Base-by-base conservation (phyloP, 108 stramenopile species). In the Cyclostephanos tholiformis region DNA sequence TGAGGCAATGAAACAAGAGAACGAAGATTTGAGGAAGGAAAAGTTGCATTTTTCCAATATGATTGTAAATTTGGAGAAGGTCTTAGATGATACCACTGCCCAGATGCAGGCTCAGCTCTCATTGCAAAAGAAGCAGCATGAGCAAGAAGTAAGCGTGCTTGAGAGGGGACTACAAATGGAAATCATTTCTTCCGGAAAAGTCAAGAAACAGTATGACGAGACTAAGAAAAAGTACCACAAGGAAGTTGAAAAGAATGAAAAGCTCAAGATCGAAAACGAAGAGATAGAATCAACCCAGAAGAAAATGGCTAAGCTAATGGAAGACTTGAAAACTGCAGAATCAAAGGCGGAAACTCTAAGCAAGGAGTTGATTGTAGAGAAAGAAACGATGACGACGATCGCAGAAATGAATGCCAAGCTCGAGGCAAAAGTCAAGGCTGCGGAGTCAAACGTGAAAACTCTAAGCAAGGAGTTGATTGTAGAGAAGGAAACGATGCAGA, bases 41-140 rank as follows among this genome's bases (percentile, higher is more conserved):
- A 46, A 46, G 44, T 14, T 46, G 44, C 44, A 46, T 0, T 14
- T 46, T 46, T 16, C 44, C 3, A 14, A 46, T 16, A 17, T 14
- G 44, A 14, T 46, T 1, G 0, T 16, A 46, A 46, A 46, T 12
- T 46, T 46, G 44, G 44, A 46, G 44, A 46, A 46, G 44, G 44
- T 46, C 14, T 3, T 46, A 46, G 44, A 46, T 46, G 44, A 46
- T 46, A 46, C 44, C 44, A 46, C 44, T 46, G 44, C 44, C 44
- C 44, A 46, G 44, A 46, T 46, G 44, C 26, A 55, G 53, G 53
- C 23, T 20, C 53, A 55, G 26, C 26, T 55, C 14, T 55, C 53
- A 26, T 27, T 20, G 13, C 53, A 55, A 27, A 55, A 55, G 53
- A 27, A 10, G 1, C 9, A 25, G 11, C 26, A 55, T 20, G 26